Percentiles rank a stretch among this genome's conserved stretches.
These are phyloP conservation scores for Hypoxylon lienhwacheense DNA, from an alignment of 495 filamentous ascomycete genomes.

Conservation along the genomic window DNA sequence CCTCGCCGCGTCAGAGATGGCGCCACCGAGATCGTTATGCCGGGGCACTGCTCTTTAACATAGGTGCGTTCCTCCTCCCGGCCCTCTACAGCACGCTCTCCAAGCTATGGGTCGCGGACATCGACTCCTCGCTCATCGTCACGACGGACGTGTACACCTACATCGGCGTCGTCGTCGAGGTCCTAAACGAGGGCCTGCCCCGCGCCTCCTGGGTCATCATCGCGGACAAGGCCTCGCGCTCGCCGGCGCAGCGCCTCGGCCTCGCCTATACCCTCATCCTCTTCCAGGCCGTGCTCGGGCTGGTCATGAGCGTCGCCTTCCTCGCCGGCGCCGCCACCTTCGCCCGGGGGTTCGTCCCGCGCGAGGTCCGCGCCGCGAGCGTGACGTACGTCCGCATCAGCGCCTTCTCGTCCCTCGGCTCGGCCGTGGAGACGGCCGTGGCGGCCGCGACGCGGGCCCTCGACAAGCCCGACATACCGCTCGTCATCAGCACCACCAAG, in stretches of 20 bases:
- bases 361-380: slow-evolving; percentile 55
- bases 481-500: slow-evolving; percentile 66
- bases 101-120: slow-evolving; percentile 75
- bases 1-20: neutral
- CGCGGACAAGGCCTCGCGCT: slow-evolving; percentile 63
- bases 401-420: slow-evolving; percentile 62
- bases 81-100: slow-evolving; percentile 69
- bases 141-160: slow-evolving; percentile 64
- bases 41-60: slow-evolving; percentile 65
- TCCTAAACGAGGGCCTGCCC: slow-evolving; percentile 75
- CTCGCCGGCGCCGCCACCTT: slow-evolving; percentile 55
- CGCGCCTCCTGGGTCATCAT: slow-evolving; percentile 70
- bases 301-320: slow-evolving; percentile 66
- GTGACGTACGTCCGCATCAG: slow-evolving; percentile 68
- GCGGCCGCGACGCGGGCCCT: slow-evolving; percentile 63
- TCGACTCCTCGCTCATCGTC: slow-evolving; percentile 65
- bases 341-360: slow-evolving; percentile 65
- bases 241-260: slow-evolving; percentile 53
- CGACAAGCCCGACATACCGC: slow-evolving; percentile 72
- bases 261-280: slow-evolving; percentile 67
- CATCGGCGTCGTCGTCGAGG: slow-evolving; percentile 65
- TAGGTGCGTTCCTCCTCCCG: slow-evolving; percentile 64
- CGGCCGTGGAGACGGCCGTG: slow-evolving; percentile 66
- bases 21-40: slow-evolving; percentile 45
- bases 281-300: slow-evolving; percentile 58